Evolutionary conservation across 306 rosid species (phyloP).

Genomic region (Oxytropis ochrocephala): DNA sequence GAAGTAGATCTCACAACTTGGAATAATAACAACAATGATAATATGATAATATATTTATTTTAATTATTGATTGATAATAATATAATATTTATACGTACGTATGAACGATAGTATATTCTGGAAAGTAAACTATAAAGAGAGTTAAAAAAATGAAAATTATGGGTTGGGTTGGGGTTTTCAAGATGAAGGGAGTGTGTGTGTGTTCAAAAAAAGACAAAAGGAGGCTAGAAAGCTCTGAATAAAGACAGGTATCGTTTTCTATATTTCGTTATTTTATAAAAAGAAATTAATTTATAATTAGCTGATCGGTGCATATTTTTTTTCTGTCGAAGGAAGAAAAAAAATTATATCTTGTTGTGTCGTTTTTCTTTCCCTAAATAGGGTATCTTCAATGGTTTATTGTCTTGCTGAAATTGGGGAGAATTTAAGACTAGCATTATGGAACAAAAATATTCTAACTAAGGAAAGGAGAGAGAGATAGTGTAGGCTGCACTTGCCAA

Average conservation of each 20-base stretch:
- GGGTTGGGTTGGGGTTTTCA: slow-evolving; percentile 1
- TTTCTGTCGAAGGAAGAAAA: not conserved
- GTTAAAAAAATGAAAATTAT: not conserved
- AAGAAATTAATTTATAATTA: too few species aligned
- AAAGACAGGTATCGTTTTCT: slow-evolving; percentile 20
- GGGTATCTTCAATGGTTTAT: not conserved
- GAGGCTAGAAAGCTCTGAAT: not conserved
- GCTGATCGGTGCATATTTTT: not conserved
- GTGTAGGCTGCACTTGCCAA: too few species aligned
- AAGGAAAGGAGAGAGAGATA: not conserved
- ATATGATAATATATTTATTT: not conserved
- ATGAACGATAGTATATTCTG: not conserved
- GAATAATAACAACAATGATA: not conserved
- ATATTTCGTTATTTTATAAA: not conserved
- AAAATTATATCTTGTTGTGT: not conserved
- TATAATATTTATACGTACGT: not conserved
- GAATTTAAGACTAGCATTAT: not conserved
- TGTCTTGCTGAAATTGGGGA: not conserved
- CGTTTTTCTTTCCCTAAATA: not conserved
- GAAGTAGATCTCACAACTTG: slow-evolving; percentile 48
- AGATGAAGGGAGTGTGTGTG: slow-evolving; percentile 32
- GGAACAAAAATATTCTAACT: not conserved
- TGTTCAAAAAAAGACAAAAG: not conserved
- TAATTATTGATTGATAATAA: not conserved
- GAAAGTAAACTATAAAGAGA: not conserved